Evolutionary conservation across 441 rosid species (phyloP).

Genomic region (Syzygium syzygioides): DNA sequence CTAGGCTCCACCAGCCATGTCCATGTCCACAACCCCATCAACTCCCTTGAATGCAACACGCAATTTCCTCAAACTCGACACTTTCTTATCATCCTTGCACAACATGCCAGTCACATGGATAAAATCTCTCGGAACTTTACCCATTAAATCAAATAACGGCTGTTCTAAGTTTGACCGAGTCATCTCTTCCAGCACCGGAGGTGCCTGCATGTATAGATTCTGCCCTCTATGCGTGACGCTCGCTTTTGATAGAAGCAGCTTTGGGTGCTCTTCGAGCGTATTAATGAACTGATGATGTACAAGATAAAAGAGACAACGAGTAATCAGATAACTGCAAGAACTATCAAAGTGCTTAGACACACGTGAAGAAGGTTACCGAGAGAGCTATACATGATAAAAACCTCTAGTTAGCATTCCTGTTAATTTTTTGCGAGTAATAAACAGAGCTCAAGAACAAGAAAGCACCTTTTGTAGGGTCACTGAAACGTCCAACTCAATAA

Average conservation of each 20-base stretch:
- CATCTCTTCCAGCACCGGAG: constrained; percentile 89
- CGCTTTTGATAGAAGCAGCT: constrained; percentile 62
- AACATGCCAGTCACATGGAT: constrained; percentile 64
- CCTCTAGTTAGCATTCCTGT: background rate
- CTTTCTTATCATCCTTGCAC: constrained; percentile 44
- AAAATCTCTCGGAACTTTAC: constrained; percentile 46
- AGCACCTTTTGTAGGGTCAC: constrained; percentile 72
- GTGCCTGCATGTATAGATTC: constrained; percentile 92
- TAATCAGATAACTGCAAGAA: background rate
- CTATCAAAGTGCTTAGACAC: background rate
- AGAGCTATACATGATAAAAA: background rate
- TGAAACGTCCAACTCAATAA: constrained; percentile 64
- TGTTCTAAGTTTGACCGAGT: constrained; percentile 57
- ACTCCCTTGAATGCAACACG: constrained; percentile 61
- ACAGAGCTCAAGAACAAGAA: constrained; percentile 6
- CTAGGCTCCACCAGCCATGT: constrained; percentile 74
- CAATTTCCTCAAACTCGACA: constrained; percentile 52
- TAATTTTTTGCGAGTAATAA: background rate
- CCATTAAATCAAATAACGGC: constrained; percentile 72
- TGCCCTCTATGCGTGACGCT: constrained; percentile 51
- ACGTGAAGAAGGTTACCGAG: background rate
- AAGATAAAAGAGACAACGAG: background rate
- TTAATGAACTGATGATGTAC: constrained; percentile 55
- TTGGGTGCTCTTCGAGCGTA: constrained; percentile 74
- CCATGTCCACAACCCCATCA: constrained; percentile 71